Base-by-base conservation (phyloP, 805 yeast genomes). In the Blastobotrys mokoenaii region DNA sequence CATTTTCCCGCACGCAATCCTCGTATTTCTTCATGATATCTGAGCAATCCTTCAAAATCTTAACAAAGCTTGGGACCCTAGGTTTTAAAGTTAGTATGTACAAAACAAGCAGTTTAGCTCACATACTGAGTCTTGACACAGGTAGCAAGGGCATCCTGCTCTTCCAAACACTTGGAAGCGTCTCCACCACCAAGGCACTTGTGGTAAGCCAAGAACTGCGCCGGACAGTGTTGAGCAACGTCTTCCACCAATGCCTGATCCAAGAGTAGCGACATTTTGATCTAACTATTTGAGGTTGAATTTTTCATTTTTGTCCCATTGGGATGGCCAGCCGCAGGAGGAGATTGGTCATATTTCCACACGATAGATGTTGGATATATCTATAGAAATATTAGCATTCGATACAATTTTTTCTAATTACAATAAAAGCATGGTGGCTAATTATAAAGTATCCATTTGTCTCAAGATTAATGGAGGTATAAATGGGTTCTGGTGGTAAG, bases 231-330 rank as follows among this genome's bases (percentile, higher is more conserved):
- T 45, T 77, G 73, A 11, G 94, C 88, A 46, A 73, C 83, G 56
- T 85, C 95, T 50, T 84, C 88, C 50, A 85, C 74, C 29, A 85
- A 72, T 42, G 82, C 68, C 58, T 84, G 89, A 62, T 85, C 95
- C 27, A 85, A 70, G 54, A 58, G 53, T 45, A 69, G 60, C 12
- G 77, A 67, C 74, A 73, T 71, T 38, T 41, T 49, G 17, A 12
- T 14, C 33, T 29, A 15, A 36, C 14, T 22, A 22, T 22, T 11
- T 3, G 27, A 32, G 9, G 25, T 32, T n/a, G 8, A 14, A 11
- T 32, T 11, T 32, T n/a, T n/a, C 35, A 32, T 31, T n/a, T 11
- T 22, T 22, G 27, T 22, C 27, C 27, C 8, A 8, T 22, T 22
- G 27, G 27, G 27, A 22, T 22, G 27, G 11, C 31, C 7, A 27